Evolutionary conservation across 1,284 basidiomycete genomes (phyloP).

Genomic region (Gomphus bonarii): DNA sequence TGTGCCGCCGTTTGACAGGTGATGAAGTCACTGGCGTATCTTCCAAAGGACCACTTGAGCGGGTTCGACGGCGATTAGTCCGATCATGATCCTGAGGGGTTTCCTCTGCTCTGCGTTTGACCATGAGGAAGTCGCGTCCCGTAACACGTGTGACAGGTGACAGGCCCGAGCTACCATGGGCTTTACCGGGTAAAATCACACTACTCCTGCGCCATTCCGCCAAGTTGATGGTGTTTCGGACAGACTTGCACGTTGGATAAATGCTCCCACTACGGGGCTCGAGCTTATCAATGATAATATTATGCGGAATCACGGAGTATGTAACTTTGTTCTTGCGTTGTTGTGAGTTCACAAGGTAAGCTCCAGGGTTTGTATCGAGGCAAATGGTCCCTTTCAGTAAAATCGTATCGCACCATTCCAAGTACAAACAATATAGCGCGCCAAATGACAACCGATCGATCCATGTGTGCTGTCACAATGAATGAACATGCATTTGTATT

Average conservation of each 20-base stretch:
- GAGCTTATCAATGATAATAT: constrained; percentile 61
- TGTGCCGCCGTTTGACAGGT: constrained; percentile 9
- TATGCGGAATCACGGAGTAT: constrained; percentile 43
- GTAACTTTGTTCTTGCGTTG: neutral
- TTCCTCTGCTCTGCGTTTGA: constrained; percentile 33
- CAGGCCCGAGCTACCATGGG: constrained; percentile 34
- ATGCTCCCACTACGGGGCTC: constrained; percentile 60
- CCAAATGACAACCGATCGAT: constrained; percentile 45
- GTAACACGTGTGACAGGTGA: constrained; percentile 13
- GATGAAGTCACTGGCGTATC: constrained; percentile 11
- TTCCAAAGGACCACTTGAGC: neutral
- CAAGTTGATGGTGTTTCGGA: neutral
- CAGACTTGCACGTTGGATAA: constrained; percentile 69
- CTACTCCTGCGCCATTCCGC: neutral
- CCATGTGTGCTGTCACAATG: constrained; percentile 66
- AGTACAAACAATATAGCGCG: constrained; percentile 16
- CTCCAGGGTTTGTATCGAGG: constrained; percentile 43
- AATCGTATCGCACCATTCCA: constrained; percentile 51
- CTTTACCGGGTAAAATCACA: constrained; percentile 42
- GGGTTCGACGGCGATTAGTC: constrained; percentile 3
- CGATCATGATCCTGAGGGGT: neutral
- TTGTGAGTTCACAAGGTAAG: constrained; percentile 19
- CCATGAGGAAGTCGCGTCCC: neutral
- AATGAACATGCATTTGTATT: constrained; percentile 67
- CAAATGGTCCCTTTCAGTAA: constrained; percentile 57